phyloP scores from a whole-genome alignment of 768 basidiomycete species.

The Rhodocollybia butyracea region DNA sequence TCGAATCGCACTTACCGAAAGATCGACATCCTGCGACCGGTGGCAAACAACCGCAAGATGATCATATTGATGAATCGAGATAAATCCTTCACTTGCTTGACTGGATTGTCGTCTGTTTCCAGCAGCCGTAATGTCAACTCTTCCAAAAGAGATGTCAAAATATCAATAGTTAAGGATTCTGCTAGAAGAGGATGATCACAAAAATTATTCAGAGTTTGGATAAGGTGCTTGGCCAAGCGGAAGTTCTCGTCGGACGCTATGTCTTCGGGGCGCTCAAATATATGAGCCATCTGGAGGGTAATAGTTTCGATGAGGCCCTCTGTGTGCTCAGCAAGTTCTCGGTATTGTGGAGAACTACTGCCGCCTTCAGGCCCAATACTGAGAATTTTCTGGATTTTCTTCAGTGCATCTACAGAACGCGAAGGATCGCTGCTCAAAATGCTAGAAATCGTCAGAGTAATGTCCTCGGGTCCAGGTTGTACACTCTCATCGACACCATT shows the following conservation, averaged over 20 bases:
- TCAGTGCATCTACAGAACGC: constrained; percentile 89
- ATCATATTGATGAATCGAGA: constrained; percentile 99
- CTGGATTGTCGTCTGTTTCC: constrained; percentile 86
- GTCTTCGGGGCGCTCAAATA: constrained; percentile 81
- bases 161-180: constrained; percentile 81
- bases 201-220: constrained; percentile 93
- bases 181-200: constrained; percentile 89
- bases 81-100: constrained; percentile 86
- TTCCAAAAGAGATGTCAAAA: constrained; percentile 82
- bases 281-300: constrained; percentile 86
- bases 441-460: constrained; percentile 81
- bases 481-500: neutral
- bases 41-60: constrained; percentile 88
- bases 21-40: constrained; percentile 84
- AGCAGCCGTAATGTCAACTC: constrained; percentile 89
- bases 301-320: constrained; percentile 89
- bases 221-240: constrained; percentile 93
- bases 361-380: constrained; percentile 73
- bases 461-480: constrained; percentile 44
- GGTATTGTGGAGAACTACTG: constrained; percentile 65
- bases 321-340: constrained; percentile 73
- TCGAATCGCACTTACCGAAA: constrained; percentile 62
- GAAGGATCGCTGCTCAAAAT: constrained; percentile 85
- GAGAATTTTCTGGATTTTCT: constrained; percentile 87
- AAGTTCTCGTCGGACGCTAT: constrained; percentile 77